These are phyloP conservation scores for Hortiboletus flavorubellus DNA, from an alignment of 768 basidiomycete genomes.

Conservation along the genomic window DNA sequence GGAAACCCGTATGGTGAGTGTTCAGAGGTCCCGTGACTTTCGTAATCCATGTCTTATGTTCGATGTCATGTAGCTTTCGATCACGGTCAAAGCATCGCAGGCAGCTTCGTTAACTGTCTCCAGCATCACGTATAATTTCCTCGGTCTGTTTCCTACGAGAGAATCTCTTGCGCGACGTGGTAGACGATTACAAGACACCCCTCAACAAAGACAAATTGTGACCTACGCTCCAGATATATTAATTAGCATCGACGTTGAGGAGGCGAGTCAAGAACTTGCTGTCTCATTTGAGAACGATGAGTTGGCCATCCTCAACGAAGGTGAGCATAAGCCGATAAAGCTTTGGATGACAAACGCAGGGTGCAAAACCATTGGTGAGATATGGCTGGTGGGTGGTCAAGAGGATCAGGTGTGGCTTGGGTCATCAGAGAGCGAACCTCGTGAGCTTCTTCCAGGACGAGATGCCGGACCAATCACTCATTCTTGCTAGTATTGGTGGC, in stretches of 20 bases:
- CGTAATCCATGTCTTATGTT: not conserved
- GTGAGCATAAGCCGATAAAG: slow-evolving; percentile 56
- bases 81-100: slow-evolving; percentile 53
- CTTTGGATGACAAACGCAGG: slow-evolving; percentile 71
- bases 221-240: slow-evolving; percentile 70
- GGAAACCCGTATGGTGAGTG: slow-evolving; percentile 61
- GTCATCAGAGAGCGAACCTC: slow-evolving; percentile 18
- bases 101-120: slow-evolving; percentile 55
- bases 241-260: slow-evolving; percentile 59
- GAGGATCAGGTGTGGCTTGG: slow-evolving; percentile 63
- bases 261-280: slow-evolving; percentile 60
- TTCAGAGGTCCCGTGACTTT: not conserved
- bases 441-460: slow-evolving; percentile 13
- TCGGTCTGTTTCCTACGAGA: slow-evolving; percentile 62
- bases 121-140: slow-evolving; percentile 63
- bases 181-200: slow-evolving; percentile 70
- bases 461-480: slow-evolving; percentile 3
- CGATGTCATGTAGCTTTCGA: slow-evolving; percentile 46
- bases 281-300: slow-evolving; percentile 55
- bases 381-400: slow-evolving; percentile 65
- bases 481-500: slow-evolving; percentile 10
- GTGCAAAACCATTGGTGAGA: slow-evolving; percentile 51
- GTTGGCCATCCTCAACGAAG: slow-evolving; percentile 54
- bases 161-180: slow-evolving; percentile 74
- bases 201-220: slow-evolving; percentile 60